These are phyloP conservation scores for Linnemannia exigua DNA, from an alignment of 192 early-diverging fungal species.

Conservation along the genomic window DNA sequence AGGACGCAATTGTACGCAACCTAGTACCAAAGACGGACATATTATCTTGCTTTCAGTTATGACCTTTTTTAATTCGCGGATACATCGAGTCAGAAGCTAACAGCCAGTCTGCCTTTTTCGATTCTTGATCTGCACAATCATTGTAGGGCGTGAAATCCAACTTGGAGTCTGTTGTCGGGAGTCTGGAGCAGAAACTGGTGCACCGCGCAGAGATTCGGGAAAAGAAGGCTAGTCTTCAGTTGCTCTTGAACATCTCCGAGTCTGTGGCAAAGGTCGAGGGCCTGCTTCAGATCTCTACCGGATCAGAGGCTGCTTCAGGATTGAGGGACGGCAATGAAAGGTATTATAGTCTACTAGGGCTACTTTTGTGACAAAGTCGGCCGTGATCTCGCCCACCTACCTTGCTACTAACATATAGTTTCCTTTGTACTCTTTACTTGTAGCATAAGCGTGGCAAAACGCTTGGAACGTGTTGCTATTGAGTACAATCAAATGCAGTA, in stretches of 20 bases:
- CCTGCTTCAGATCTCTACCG: constrained; percentile 70
- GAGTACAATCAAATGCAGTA: constrained; percentile 90
- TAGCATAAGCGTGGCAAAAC: constrained; percentile 71
- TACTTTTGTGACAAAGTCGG: background rate
- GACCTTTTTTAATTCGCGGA: background rate
- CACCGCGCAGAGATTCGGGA: constrained; percentile 75
- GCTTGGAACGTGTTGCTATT: constrained; percentile 85
- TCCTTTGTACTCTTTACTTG: background rate
- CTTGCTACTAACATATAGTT: background rate
- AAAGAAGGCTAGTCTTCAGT: constrained; percentile 77
- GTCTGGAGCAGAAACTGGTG: constrained; percentile 71
- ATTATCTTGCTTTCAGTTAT: background rate
- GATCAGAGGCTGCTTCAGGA: constrained; percentile 23
- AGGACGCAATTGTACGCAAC: constrained; percentile 69
- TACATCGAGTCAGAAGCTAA: background rate
- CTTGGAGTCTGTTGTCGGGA: constrained; percentile 66
- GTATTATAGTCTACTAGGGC: background rate
- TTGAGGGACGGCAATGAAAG: constrained; percentile 36
- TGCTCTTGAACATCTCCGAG: constrained; percentile 81
- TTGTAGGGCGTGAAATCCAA: constrained; percentile 64
- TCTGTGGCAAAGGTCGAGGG: constrained; percentile 84
- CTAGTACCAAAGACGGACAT: background rate
- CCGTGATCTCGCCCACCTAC: too few relatives aligned
- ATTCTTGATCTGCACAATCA: background rate
- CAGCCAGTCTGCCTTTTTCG: too few relatives aligned